These are phyloP conservation scores for Sphagnum fallax DNA, from an alignment of 228 moss, liverwort and hornwort genomes.

Conservation along the genomic window DNA sequence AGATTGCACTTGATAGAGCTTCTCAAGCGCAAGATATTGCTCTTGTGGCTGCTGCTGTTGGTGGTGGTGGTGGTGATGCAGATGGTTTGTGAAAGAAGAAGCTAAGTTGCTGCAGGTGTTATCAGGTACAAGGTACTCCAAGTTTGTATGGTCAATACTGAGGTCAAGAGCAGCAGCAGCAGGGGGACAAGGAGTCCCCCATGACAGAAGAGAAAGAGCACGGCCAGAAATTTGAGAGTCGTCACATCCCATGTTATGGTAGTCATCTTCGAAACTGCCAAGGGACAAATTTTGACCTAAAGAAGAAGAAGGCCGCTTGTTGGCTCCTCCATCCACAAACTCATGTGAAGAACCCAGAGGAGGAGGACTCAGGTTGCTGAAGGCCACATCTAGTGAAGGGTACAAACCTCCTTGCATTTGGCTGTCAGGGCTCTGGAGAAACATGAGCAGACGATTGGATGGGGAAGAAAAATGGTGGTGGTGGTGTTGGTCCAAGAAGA, in stretches of 20 bases:
- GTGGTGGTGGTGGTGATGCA: slow-evolving; percentile 19
- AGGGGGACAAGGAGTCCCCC: slow-evolving; percentile 68
- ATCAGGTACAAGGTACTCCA: slow-evolving; percentile 60
- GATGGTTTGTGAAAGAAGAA: slow-evolving; percentile 28
- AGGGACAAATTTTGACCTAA: slow-evolving; percentile 45
- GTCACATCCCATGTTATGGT: slow-evolving; percentile 45
- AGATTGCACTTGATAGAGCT: slow-evolving; percentile 55
- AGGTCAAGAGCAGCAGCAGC: slow-evolving; percentile 22
- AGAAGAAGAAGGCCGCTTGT: slow-evolving; percentile 70
- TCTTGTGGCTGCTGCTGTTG: slow-evolving; percentile 31
- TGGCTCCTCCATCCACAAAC: slow-evolving; percentile 38
- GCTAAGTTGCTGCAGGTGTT: slow-evolving; percentile 48
- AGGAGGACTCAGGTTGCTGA: slow-evolving; percentile 42
- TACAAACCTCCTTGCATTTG: slow-evolving; percentile 44
- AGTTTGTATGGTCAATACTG: slow-evolving; percentile 30
- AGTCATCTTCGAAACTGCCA: slow-evolving; percentile 27
- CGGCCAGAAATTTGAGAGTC: slow-evolving; percentile 89
- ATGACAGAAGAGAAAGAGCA: slow-evolving; percentile 99
- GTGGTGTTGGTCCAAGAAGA: slow-evolving; percentile 50
- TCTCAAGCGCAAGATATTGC: slow-evolving; percentile 23
- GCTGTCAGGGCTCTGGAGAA: slow-evolving; percentile 74
- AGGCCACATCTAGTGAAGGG: slow-evolving; percentile 56
- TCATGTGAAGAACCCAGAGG: too few relatives aligned
- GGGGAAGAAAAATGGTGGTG: slow-evolving; percentile 18
- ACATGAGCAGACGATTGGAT: slow-evolving; percentile 62